phyloP scores from a whole-genome alignment of 1,284 basidiomycete species.

The Austropuccinia psidii region DNA sequence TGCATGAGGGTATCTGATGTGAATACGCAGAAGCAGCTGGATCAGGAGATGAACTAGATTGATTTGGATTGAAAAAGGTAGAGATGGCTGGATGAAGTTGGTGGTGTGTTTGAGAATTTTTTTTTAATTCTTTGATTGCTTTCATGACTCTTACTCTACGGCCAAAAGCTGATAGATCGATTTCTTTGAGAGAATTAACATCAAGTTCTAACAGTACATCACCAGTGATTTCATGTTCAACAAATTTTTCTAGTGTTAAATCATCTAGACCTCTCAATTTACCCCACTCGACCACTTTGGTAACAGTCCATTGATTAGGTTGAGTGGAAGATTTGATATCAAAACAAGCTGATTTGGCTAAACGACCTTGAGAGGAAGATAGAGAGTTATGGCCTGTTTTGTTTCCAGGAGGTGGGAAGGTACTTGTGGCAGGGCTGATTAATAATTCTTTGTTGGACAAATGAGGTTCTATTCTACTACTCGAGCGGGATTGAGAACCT shows the following conservation, averaged over 20 bases:
- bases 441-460: constrained; percentile 7
- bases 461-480: constrained; percentile 2
- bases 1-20: constrained; percentile 43
- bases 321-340: constrained; percentile 38
- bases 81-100: constrained; percentile 50
- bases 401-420: constrained; percentile 19
- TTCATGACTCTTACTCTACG: constrained; percentile 89
- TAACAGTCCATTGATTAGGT: constrained; percentile 73
- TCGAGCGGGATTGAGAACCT: constrained; percentile 25
- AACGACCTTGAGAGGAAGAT: constrained; percentile 4
- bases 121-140: constrained; percentile 73
- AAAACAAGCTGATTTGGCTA: neutral
- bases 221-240: constrained; percentile 96
- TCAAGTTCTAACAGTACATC: constrained; percentile 94
- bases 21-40: constrained; percentile 52
- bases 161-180: constrained; percentile 88
- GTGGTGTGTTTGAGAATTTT: neutral
- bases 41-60: constrained; percentile 49
- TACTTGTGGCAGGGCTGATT: constrained; percentile 32
- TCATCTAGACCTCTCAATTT: constrained; percentile 75
- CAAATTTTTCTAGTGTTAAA: constrained; percentile 72
- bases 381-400: constrained; percentile 6
- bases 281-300: constrained; percentile 85
- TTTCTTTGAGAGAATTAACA: constrained; percentile 85
- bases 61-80: constrained; percentile 47